Evolutionary conservation across 768 basidiomycete genomes (phyloP).

Genomic region (Auricularia sp.): DNA sequence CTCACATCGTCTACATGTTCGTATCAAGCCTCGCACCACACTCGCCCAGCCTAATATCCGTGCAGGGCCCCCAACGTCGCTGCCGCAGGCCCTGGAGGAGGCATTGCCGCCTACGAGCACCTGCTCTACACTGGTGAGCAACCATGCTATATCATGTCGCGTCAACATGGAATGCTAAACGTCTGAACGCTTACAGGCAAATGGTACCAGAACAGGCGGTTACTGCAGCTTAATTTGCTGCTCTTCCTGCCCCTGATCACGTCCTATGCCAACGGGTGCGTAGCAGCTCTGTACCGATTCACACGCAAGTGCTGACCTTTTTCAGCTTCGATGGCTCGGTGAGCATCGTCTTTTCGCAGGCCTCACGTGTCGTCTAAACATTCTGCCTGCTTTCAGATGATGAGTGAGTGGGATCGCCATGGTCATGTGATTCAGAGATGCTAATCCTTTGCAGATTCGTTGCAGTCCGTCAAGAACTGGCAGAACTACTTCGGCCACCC

Average conservation of each 20-base stretch:
- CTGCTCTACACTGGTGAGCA: slow-evolving; percentile 53
- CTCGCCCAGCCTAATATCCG: not conserved
- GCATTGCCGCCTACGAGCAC: slow-evolving; percentile 47
- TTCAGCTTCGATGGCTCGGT: slow-evolving; percentile 15
- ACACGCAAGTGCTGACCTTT: not conserved
- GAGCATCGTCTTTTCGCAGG: slow-evolving; percentile 4
- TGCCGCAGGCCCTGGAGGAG: not conserved
- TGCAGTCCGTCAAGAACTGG: not conserved
- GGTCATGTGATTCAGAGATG: not conserved
- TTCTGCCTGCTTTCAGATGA: slow-evolving; percentile 41
- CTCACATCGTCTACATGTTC: not conserved
- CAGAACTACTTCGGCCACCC: slow-evolving; percentile 47
- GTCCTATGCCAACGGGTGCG: slow-evolving; percentile 13
- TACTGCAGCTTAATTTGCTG: slow-evolving; percentile 13
- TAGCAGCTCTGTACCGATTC: not conserved
- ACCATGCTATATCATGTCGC: no score
- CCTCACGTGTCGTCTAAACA: slow-evolving; percentile 49
- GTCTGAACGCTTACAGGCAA: slow-evolving; percentile 1
- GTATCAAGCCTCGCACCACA: not conserved
- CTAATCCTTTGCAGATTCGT: not conserved
- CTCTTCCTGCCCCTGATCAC: slow-evolving; percentile 18
- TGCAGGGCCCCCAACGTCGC: not conserved
- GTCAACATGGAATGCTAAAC: not conserved
- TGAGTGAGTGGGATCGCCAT: not conserved
- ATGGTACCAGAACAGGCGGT: slow-evolving; percentile 9